phyloP scores from a whole-genome alignment of 352 stramenopile species.

The Globisporangium spinosum region DNA sequence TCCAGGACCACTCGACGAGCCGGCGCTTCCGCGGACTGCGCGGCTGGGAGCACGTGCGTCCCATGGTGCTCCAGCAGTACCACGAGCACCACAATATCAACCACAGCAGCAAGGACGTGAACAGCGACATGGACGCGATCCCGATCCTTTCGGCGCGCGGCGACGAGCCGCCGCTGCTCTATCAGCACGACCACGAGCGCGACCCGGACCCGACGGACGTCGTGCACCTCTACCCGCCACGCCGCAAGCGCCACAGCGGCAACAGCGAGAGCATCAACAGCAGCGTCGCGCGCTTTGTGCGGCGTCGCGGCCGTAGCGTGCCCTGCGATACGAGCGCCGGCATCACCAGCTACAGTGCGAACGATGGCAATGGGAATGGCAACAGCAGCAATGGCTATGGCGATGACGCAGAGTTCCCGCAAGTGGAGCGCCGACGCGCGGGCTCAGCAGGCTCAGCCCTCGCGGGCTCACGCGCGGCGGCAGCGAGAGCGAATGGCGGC shows the following conservation, averaged over 20 bases:
- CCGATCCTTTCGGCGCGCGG: slow-evolving; percentile 23
- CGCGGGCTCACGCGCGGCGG: slow-evolving; percentile 2
- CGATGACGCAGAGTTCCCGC: neutral
- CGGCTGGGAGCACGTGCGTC: slow-evolving; percentile 9
- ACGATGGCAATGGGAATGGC: neutral
- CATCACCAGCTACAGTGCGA: neutral
- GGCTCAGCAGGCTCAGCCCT: slow-evolving; percentile 8
- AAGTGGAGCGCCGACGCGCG: neutral
- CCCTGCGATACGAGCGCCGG: slow-evolving; percentile 7
- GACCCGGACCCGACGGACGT: slow-evolving; percentile 4
- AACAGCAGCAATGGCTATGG: neutral
- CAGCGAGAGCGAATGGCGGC: neutral
- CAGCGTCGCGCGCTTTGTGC: slow-evolving; percentile 1
- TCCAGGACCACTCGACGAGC: neutral
- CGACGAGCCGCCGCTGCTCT: slow-evolving; percentile 22
- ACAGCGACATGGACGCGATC: slow-evolving; percentile 14
- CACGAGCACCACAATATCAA: neutral
- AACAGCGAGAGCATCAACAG: neutral
- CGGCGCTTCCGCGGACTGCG: slow-evolving; percentile 7
- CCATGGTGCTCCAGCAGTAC: slow-evolving; percentile 12
- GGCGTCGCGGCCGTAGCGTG: slow-evolving; percentile 16
- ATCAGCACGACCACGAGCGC: neutral
- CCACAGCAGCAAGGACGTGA: neutral
- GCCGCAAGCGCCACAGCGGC: slow-evolving; percentile 15
- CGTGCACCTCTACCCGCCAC: slow-evolving; percentile 1